Conservation (phyloP, 345 rosid species). For the Noccaea bulbosa region DNA sequence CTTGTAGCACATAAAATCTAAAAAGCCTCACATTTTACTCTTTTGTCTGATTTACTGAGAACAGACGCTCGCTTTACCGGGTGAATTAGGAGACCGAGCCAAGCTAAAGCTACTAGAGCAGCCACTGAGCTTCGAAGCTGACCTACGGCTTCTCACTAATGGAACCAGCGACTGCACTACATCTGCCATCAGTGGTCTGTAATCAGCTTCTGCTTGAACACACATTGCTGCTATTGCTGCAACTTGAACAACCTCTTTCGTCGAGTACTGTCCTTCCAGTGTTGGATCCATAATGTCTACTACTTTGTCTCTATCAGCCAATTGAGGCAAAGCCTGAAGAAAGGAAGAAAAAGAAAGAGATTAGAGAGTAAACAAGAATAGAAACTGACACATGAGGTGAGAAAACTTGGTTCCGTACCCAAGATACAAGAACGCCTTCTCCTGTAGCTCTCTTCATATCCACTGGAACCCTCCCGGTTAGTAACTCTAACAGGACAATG, state of each 20-base stretch:
- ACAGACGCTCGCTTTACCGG: constrained; percentile 43
- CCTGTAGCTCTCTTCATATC: constrained; percentile 83
- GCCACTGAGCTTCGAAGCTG: constrained; percentile 57
- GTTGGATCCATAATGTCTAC: constrained; percentile 84
- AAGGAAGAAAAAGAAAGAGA: not conserved
- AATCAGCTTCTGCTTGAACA: constrained; percentile 87
- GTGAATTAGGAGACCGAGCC: constrained; percentile 53
- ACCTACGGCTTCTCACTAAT: constrained; percentile 64
- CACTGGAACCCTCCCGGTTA: constrained; percentile 86
- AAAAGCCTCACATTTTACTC: not conserved
- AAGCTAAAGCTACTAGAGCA: constrained; percentile 58
- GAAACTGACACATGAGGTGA: not conserved
- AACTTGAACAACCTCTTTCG: constrained; percentile 86
- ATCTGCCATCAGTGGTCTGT: constrained; percentile 94
- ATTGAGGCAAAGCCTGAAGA: constrained; percentile 70
- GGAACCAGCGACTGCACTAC: constrained; percentile 90
- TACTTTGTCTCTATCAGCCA: constrained; percentile 88
- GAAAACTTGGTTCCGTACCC: constrained; percentile 51
- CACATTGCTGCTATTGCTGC: constrained; percentile 98
- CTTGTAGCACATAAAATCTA: not conserved
- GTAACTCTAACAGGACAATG: constrained; percentile 86
- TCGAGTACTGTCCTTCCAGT: constrained; percentile 73
- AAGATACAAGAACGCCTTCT: constrained; percentile 84
- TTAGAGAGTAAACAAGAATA: not conserved
- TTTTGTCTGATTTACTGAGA: constrained; percentile 27